Base-by-base conservation (phyloP, 2,329 filamentous ascomycete species). In the Colletotrichum sp. region DNA sequence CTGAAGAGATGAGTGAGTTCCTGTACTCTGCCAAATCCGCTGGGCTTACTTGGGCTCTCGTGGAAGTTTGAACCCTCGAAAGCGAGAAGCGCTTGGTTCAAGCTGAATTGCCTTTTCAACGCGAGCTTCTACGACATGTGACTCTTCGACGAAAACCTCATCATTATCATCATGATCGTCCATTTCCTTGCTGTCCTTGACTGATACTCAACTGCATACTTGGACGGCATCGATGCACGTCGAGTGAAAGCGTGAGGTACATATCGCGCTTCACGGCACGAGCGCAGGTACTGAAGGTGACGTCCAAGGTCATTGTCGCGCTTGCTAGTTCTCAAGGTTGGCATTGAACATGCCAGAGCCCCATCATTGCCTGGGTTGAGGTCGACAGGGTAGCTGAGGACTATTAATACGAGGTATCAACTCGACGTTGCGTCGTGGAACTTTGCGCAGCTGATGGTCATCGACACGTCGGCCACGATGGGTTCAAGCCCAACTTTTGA, bases 31-130 rank as follows among this genome's bases (percentile, higher is more conserved):
- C 43, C 43, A 48, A 48, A 48, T 48, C n/a, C 39, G 5, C 39
- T 43, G 18, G 39, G 39, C 39, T n/a, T 43, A 43, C 39, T 43
- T 43, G 39, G 39, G 18, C 9, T 10, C 18, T 12, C 39, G 18
- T n/a, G 39, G 39, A 10, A 6, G 18, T 43, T 43, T 22, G 43
- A 48, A 48, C 43, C 43, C 6, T 48, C 1, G 18, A 48, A 7
- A 48, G 43, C 9, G 6, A 48, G 43, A 25, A 52, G n/a, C 10
- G 12, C n/a, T 52, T 13, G 10, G n/a, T 22, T 25, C n/a, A 22
- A 7, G 43, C 43, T 13, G 43, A 22, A 1, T 5, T 25, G 0
- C 1, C 10, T 6, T 25, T 22, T 22, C 2, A 52, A 0, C 2
- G 43, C n/a, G n/a, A 52, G 43, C 6, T 52, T 2, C n/a, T 22